These are phyloP conservation scores for Verticillium nonalfalfae DNA, from an alignment of 2,329 filamentous ascomycete species.

Conservation along the genomic window DNA sequence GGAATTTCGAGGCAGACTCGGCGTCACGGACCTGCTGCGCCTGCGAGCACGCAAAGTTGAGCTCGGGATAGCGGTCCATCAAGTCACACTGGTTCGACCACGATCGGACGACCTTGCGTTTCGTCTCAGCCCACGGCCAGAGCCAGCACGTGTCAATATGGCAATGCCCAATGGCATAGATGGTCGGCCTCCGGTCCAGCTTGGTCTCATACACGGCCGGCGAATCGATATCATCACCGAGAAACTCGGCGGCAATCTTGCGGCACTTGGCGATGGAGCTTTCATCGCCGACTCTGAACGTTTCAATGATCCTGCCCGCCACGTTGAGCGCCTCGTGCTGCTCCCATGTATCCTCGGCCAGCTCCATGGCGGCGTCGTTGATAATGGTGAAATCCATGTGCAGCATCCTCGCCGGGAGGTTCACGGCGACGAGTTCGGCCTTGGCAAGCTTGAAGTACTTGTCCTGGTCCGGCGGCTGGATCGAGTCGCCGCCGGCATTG, in stretches of 20 bases:
- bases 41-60: slow-evolving; percentile 58
- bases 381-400: slow-evolving; percentile 64
- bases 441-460: slow-evolving; percentile 48
- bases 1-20: slow-evolving; percentile 13
- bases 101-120: slow-evolving; percentile 62
- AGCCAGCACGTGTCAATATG: slow-evolving; percentile 68
- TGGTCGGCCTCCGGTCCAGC: slow-evolving; percentile 42
- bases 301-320: slow-evolving; percentile 58
- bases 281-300: slow-evolving; percentile 54
- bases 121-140: slow-evolving; percentile 66
- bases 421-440: slow-evolving; percentile 58
- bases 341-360: slow-evolving; percentile 57
- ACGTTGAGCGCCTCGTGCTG: slow-evolving; percentile 56
- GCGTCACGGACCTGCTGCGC: slow-evolving; percentile 36
- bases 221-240: slow-evolving; percentile 54
- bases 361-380: slow-evolving; percentile 57
- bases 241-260: slow-evolving; percentile 52
- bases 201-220: slow-evolving; percentile 47
- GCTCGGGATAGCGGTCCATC: slow-evolving; percentile 62
- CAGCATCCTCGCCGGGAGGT: slow-evolving; percentile 52
- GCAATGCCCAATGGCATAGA: slow-evolving; percentile 60
- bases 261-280: slow-evolving; percentile 49
- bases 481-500: slow-evolving; percentile 47
- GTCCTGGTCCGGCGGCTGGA: slow-evolving; percentile 56
- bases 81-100: slow-evolving; percentile 66